Evolutionary conservation across 495 filamentous ascomycete genomes (phyloP).

Genomic region (Tuber aestivum): DNA sequence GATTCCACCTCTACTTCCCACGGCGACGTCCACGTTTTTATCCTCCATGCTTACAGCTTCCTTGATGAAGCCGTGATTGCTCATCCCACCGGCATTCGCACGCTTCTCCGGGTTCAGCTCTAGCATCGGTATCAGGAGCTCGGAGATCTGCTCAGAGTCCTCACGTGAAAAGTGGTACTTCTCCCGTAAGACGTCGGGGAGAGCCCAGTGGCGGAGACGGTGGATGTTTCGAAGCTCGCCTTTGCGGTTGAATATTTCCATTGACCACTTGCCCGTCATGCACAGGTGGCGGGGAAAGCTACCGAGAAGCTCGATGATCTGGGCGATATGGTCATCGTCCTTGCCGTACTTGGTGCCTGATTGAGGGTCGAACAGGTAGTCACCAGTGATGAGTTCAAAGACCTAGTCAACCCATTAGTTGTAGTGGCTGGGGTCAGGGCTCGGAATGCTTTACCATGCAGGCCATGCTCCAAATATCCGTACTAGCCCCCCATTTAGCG

Average conservation of each 20-base stretch:
- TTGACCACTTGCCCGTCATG: constrained; percentile 89
- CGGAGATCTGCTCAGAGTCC: constrained; percentile 68
- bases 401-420: constrained; percentile 53
- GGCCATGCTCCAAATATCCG: constrained; percentile 99
- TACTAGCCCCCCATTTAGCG: constrained; percentile 96
- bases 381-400: constrained; percentile 95
- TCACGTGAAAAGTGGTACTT: constrained; percentile 90
- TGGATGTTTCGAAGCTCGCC: constrained; percentile 98
- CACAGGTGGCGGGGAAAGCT: constrained; percentile 88
- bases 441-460: constrained; percentile 67
- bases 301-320: constrained; percentile 96
- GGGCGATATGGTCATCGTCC: constrained; percentile 98
- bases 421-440: not conserved
- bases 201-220: constrained; percentile 89
- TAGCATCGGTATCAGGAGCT: constrained; percentile 89
- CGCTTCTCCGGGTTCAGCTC: constrained; percentile 78
- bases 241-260: constrained; percentile 98
- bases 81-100: constrained; percentile 95
- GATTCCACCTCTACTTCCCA: constrained; percentile 83
- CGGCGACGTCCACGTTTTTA: constrained; percentile 60
- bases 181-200: constrained; percentile 87
- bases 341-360: constrained; percentile 99
- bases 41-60: constrained; percentile 82
- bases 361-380: constrained; percentile 98
- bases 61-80: constrained; percentile 69